A percentile compares a stretch with the other conserved stretches of the same genome.
These are phyloP conservation scores for Massariosphaeria phaeospora DNA, from an alignment of 495 filamentous ascomycete genomes.

Conservation along the genomic window DNA sequence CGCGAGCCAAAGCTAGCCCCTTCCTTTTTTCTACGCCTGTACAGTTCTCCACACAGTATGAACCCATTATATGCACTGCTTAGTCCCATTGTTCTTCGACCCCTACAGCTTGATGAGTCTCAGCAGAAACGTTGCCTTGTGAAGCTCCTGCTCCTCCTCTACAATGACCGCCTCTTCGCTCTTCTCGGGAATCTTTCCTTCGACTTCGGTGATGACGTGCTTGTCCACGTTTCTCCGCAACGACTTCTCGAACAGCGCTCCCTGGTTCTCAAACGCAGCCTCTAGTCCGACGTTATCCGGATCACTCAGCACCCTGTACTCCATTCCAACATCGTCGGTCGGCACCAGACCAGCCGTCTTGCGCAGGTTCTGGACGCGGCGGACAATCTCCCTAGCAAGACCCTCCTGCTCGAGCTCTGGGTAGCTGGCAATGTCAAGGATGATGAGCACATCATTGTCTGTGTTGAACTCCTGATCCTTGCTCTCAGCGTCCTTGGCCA, in stretches of 20 bases:
- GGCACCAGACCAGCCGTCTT: slow-evolving; percentile 77
- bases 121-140: slow-evolving; percentile 79
- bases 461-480: slow-evolving; percentile 78
- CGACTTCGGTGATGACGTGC: slow-evolving; percentile 58
- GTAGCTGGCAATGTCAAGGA: slow-evolving; percentile 70
- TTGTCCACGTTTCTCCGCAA: slow-evolving; percentile 75
- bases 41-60: not conserved
- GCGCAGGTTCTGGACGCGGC: slow-evolving; percentile 71
- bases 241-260: slow-evolving; percentile 67
- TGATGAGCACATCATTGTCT: slow-evolving; percentile 74
- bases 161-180: slow-evolving; percentile 61
- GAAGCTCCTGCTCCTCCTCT: slow-evolving; percentile 85
- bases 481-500: slow-evolving; percentile 62
- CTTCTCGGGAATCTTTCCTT: slow-evolving; percentile 56
- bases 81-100: no score
- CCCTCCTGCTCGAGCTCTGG: slow-evolving; percentile 71
- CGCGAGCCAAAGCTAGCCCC: no score
- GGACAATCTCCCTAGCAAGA: slow-evolving; percentile 75
- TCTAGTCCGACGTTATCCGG: slow-evolving; percentile 71
- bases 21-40: not conserved
- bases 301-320: slow-evolving; percentile 69
- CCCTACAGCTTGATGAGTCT: slow-evolving; percentile 70
- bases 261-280: slow-evolving; percentile 66
- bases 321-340: slow-evolving; percentile 83
- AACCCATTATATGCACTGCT: no score